Conservation (phyloP, 306 rosid species). For the Cucumis cinereus region DNA sequence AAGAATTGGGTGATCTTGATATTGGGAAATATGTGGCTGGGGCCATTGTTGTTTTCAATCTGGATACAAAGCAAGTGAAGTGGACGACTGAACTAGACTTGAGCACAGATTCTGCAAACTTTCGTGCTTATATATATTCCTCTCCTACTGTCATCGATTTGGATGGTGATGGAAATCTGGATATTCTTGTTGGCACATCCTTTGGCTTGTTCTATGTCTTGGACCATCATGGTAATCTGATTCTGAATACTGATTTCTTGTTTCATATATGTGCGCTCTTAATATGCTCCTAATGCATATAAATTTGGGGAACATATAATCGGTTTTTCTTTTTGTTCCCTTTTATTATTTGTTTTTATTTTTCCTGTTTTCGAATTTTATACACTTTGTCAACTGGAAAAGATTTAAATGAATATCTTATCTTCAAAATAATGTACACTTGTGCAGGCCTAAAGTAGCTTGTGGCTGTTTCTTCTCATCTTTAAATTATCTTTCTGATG, state of each 20-base stretch:
- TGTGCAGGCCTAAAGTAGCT: not conserved
- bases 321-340: not conserved
- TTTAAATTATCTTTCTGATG: not conserved
- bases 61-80: constrained; percentile 86
- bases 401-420: not conserved
- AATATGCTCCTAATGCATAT: not conserved
- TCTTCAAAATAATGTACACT: not conserved
- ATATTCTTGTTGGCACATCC: constrained; percentile 91
- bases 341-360: not conserved
- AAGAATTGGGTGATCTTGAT: constrained; percentile 86
- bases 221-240: constrained; percentile 80
- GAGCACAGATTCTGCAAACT: constrained; percentile 69
- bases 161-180: constrained; percentile 96
- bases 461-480: not conserved
- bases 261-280: not conserved
- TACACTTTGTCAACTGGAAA: not conserved
- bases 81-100: constrained; percentile 84
- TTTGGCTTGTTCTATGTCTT: constrained; percentile 84
- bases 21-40: constrained; percentile 86
- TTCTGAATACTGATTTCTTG: not conserved
- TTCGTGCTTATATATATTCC: constrained; percentile 70
- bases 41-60: constrained; percentile 83
- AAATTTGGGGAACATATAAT: not conserved
- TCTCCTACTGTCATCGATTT: constrained; percentile 85
- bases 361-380: not conserved